Evolutionary conservation across 345 rosid genomes (phyloP), one percentile per base, ranked within the genome.

Genomic region (Theobroma cacao): DNA sequence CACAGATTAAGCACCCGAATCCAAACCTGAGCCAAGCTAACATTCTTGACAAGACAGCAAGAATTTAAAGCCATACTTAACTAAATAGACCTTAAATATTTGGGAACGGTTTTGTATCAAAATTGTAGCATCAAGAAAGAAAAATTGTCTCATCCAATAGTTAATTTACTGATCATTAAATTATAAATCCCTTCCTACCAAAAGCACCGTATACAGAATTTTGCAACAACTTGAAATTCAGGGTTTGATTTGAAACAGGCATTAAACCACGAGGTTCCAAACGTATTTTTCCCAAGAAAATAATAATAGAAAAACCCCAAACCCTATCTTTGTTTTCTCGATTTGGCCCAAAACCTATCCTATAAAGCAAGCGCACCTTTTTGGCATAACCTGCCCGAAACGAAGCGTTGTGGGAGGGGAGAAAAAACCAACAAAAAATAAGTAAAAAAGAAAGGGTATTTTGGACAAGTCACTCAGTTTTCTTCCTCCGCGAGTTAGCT

Each of bases 401-500:
- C 43, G 68, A 36, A 12, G 26, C 26, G 5, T 47, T 14, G 0
- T 9, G 18, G 18, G 0, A 3, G 2, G 18, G 52, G 20, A 14
- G 4, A 47, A 47, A 47, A 47, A 47, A 3, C 18, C 1, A 48
- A 20, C 20, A 48, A 31, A 17, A 20, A 36, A 20, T 20, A 64
- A 36, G 20, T 4, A 2, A 10, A 38, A 12, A 3, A 65, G 30
- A 65, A 68, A 43, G n/a, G 55, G 36, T 50, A 68, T 43, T 68
- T 68, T 26, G 72, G 72, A 68, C n/a, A 68, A 43, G 26, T 15
- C 15, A 14, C 15, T 14, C 20, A 17, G 15, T 45, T 45, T 41
- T 45, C 56, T 68, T 43, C 36, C 26, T 68, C 73, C 7, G 7
- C 56, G 40, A 72, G 77, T 48, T 61, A 78, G 50, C 40, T 50